Percentiles rank a stretch among this genome's conserved stretches.
These are phyloP conservation scores for Carex scoparia DNA, from an alignment of 176 grass and related monocot species.

Conservation along the genomic window DNA sequence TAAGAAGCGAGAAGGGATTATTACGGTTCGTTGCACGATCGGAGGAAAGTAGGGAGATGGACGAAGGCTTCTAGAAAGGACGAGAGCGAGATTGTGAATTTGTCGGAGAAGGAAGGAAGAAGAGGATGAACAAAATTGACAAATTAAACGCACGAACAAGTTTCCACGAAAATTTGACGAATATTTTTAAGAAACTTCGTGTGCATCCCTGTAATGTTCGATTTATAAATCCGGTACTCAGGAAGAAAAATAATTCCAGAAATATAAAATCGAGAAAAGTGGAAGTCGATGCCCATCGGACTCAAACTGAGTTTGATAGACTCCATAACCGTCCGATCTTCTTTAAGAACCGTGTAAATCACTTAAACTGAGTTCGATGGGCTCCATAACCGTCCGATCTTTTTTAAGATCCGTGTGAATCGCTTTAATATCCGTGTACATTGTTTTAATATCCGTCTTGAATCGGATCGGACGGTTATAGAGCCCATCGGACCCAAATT, in stretches of 20 bases:
- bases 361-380: too few species aligned
- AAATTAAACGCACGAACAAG: not conserved
- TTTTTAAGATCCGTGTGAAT: too few species aligned
- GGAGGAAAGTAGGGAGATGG: not conserved
- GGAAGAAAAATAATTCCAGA: not conserved
- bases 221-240: not conserved
- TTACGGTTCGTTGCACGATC: slow-evolving; percentile 4
- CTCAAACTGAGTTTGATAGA: too few species aligned
- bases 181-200: not conserved
- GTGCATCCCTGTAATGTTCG: not conserved
- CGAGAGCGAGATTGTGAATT: not conserved
- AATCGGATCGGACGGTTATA: too few species aligned
- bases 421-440: too few species aligned
- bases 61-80: not conserved
- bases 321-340: too few species aligned
- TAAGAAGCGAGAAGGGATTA: not conserved
- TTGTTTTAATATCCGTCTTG: too few species aligned
- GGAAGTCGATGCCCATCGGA: not conserved
- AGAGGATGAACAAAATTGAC: not conserved
- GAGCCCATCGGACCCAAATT: too few species aligned
- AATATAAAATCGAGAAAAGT: not conserved
- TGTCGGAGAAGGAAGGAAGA: not conserved
- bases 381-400: too few species aligned
- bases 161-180: not conserved
- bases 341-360: too few species aligned